These are phyloP conservation scores for Clitopilus passeckerianus DNA, from an alignment of 768 basidiomycete genomes.

Conservation along the genomic window DNA sequence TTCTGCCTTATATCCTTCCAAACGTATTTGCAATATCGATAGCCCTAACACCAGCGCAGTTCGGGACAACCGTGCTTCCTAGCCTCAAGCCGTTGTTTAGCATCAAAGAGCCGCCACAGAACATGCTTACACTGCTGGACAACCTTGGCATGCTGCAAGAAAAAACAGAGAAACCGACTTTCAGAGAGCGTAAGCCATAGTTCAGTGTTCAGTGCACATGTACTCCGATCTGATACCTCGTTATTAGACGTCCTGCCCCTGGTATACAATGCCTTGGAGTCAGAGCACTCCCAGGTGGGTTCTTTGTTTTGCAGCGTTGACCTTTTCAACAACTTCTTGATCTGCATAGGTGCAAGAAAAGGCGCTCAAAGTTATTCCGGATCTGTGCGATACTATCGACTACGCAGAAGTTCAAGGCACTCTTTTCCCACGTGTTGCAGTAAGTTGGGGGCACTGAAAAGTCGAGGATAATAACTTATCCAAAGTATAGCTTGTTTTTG, in stretches of 20 bases:
- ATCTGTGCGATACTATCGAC: constrained; percentile 88
- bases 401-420: constrained; percentile 92
- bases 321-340: constrained; percentile 5
- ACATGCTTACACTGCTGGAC: constrained; percentile 91
- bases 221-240: not conserved
- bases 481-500: constrained; percentile 73
- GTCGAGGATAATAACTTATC: not conserved
- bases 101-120: constrained; percentile 94
- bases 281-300: constrained; percentile 81
- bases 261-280: constrained; percentile 93
- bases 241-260: constrained; percentile 86
- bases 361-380: constrained; percentile 78
- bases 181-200: constrained; percentile 74
- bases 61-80: constrained; percentile 76
- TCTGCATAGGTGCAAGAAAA: constrained; percentile 81
- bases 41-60: constrained; percentile 72
- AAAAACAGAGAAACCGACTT: constrained; percentile 83
- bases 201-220: not conserved
- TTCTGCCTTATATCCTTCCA: constrained; percentile 92
- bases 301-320: not conserved
- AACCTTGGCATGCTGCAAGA: constrained; percentile 82
- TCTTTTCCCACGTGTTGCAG: constrained; percentile 90
- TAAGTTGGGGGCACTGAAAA: constrained; percentile 20
- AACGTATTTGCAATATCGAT: constrained; percentile 91
- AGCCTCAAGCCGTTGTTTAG: constrained; percentile 86